These are phyloP conservation scores for Dioscorea cayenensis DNA, from an alignment of 116 monocot species.

Conservation along the genomic window DNA sequence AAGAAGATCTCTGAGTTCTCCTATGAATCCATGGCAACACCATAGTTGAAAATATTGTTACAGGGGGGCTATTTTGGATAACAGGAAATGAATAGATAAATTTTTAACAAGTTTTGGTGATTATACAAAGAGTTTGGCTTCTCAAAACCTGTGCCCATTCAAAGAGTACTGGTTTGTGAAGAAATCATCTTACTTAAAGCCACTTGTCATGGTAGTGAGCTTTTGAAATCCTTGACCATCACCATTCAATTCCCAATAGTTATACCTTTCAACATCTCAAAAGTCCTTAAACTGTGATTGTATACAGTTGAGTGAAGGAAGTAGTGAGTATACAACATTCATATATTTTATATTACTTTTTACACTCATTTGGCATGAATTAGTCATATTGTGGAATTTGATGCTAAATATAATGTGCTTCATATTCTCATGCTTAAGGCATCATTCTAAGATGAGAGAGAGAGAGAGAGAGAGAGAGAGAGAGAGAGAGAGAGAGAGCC, in stretches of 20 bases:
- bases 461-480: no score
- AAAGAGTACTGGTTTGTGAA: background rate
- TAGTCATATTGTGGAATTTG: no score
- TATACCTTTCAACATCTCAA: background rate
- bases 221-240: conserved; percentile 22
- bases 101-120: conserved; percentile 1
- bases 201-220: conserved; percentile 13
- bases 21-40: conserved; percentile 6
- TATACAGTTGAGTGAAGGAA: no score
- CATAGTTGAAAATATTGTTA: background rate
- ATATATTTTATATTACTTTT: no score
- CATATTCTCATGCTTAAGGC: no score
- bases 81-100: background rate
- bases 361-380: no score
- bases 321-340: no score
- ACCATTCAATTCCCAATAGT: conserved; percentile 10
- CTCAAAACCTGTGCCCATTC: background rate
- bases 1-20: conserved; percentile 53
- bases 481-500: no score
- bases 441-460: no score
- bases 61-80: background rate
- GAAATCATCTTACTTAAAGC: conserved; percentile 6
- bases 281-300: no score
- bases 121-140: background rate
- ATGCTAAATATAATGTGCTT: no score